Conservation (phyloP, 2,329 filamentous ascomycete genomes). For the Tolypocladium paradoxum region DNA sequence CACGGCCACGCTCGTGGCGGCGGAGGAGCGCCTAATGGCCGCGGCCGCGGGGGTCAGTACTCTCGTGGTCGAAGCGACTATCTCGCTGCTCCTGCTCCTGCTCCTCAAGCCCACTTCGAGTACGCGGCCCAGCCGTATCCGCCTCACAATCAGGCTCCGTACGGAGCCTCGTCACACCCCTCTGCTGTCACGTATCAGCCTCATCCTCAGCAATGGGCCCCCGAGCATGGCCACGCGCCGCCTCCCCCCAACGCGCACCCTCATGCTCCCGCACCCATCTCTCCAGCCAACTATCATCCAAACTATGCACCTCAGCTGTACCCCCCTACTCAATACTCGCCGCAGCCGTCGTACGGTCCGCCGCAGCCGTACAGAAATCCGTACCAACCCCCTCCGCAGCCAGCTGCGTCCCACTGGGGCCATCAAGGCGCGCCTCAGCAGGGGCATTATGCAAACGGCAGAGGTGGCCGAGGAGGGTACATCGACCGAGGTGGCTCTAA, state of each 20-base stretch:
- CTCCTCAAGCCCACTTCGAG: constrained; percentile 28
- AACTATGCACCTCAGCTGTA: constrained; percentile 49
- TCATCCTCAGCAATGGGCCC: constrained; percentile 29
- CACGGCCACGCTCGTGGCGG: constrained; percentile 25
- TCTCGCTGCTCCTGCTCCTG: constrained; percentile 23
- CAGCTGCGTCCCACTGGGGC: constrained; percentile 6
- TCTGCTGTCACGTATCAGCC: constrained; percentile 25
- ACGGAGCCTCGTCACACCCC: constrained; percentile 21
- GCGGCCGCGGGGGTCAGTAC: constrained; percentile 30
- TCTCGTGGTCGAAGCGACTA: constrained; percentile 29
- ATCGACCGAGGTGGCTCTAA: constrained; percentile 32
- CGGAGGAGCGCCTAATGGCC: constrained; percentile 23
- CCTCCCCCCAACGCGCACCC: constrained; percentile 28
- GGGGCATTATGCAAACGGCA: constrained; percentile 24
- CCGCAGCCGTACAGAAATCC: constrained; percentile 25
- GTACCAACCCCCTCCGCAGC: constrained; percentile 23
- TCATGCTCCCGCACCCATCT: constrained; percentile 36
- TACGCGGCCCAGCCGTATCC: constrained; percentile 30
- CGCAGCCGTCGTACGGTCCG: constrained; percentile 32
- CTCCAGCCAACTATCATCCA: constrained; percentile 45
- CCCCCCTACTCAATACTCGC: constrained; percentile 27
- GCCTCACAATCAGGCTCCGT: constrained; percentile 17
- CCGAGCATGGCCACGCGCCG: constrained; percentile 24
- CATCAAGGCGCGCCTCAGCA: constrained; percentile 20
- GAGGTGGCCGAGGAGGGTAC: constrained; percentile 30